Evolutionary conservation across 1,284 basidiomycete species (phyloP).

Genomic region (Vanrija pseudolonga): DNA sequence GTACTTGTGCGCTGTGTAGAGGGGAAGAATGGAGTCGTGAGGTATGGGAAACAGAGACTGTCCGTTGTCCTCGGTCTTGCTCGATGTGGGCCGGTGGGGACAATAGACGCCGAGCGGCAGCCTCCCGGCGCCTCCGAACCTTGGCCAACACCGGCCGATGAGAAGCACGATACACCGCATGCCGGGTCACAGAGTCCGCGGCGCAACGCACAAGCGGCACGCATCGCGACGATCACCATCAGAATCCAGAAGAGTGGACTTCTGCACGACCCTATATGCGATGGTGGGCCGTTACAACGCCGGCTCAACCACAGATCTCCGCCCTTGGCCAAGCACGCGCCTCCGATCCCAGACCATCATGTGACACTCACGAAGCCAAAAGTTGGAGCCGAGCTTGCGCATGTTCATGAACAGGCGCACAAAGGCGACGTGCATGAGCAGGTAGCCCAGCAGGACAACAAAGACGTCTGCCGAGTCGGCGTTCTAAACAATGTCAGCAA

Average conservation of each 20-base stretch:
- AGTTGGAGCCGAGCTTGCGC: conserved; percentile 78
- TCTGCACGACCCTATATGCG: too few species aligned
- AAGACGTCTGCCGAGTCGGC: conserved; percentile 95
- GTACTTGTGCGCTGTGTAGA: background rate
- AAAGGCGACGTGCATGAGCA: conserved; percentile 95
- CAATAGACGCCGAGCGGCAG: too few species aligned
- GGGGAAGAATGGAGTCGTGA: conserved; percentile 1
- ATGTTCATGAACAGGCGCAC: conserved; percentile 83
- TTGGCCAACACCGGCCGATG: too few species aligned
- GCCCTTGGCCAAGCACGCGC: too few species aligned
- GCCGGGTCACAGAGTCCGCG: too few species aligned
- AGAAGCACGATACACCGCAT: background rate
- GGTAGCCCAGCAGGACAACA: conserved; percentile 89
- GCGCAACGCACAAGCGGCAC: too few species aligned
- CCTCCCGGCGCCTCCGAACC: too few species aligned
- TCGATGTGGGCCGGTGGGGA: too few species aligned
- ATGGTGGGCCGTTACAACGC: too few species aligned
- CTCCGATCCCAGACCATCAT: background rate
- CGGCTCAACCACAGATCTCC: too few species aligned
- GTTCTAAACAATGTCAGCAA: conserved; percentile 55
- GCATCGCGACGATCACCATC: too few species aligned
- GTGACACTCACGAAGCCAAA: conserved; percentile 64
- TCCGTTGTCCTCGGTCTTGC: background rate
- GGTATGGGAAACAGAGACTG: background rate
- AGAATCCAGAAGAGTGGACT: too few species aligned